A percentile compares a stretch with the other conserved stretches of the same genome.
These are phyloP conservation scores for Oryza coarctata DNA, from an alignment of 176 grass and related monocot genomes.

Conservation along the genomic window DNA sequence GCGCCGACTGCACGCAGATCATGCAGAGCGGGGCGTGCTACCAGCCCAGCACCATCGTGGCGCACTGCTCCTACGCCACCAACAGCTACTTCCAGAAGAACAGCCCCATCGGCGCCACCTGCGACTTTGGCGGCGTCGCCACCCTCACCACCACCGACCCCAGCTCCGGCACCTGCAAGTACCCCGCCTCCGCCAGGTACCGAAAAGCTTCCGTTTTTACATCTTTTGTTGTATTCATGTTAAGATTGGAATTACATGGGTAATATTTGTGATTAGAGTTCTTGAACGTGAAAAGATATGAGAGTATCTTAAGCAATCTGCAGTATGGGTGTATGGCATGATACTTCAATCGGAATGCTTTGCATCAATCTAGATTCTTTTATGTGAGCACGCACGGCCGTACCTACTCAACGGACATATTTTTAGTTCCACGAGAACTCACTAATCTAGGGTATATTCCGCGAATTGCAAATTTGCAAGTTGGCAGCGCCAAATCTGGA, in stretches of 20 bases:
- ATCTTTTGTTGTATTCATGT: neutral
- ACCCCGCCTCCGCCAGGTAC: constrained; percentile 32
- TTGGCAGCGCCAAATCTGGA: neutral
- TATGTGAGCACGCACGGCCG: neutral
- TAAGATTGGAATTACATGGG: neutral
- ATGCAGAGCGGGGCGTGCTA: constrained; percentile 43
- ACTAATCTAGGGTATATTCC: neutral
- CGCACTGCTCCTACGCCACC: constrained; percentile 74
- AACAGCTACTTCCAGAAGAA: constrained; percentile 86
- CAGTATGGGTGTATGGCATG: neutral
- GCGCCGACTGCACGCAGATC: constrained; percentile 73
- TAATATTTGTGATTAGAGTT: neutral
- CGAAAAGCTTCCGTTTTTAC: neutral
- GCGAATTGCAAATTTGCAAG: neutral
- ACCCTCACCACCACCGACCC: constrained; percentile 42
- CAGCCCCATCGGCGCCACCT: constrained; percentile 36
- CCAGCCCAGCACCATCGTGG: constrained; percentile 39
- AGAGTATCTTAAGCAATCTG: constrained; percentile 16
- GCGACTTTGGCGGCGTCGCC: constrained; percentile 73
- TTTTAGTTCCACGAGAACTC: neutral
- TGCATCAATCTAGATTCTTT: neutral
- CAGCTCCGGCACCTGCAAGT: constrained; percentile 53
- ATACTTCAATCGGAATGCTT: neutral
- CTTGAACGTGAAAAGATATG: constrained; percentile 19
- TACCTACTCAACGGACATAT: neutral